Evolutionary conservation across 2,329 filamentous ascomycete species (phyloP).

Genomic region (Diaporthe sp.): DNA sequence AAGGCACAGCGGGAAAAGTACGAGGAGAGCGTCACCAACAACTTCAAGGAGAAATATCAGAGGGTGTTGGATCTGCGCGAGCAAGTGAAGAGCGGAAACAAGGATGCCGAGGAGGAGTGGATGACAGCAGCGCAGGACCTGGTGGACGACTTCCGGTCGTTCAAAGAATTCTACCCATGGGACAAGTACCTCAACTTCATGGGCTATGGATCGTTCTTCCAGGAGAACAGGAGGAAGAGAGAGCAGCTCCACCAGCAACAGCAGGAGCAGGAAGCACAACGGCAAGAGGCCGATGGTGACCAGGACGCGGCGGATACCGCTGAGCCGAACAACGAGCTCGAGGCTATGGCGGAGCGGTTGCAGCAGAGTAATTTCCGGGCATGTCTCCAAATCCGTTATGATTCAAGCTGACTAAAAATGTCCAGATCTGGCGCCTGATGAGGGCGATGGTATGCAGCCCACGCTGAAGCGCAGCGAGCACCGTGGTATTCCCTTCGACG

Average conservation of each 20-base stretch:
- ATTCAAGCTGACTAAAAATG: constrained; percentile 15
- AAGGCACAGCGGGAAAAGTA: constrained; percentile 45
- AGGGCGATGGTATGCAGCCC: constrained; percentile 47
- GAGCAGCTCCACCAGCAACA: constrained; percentile 13
- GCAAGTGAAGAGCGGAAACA: constrained; percentile 56
- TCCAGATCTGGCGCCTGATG: constrained; percentile 51
- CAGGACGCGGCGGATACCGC: constrained; percentile 21
- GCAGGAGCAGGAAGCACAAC: constrained; percentile 34
- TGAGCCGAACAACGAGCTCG: constrained; percentile 57
- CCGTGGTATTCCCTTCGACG: constrained; percentile 82
- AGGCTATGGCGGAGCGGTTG: constrained; percentile 68
- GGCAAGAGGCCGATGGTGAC: constrained; percentile 35
- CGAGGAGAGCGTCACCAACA: constrained; percentile 45
- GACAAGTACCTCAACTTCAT: constrained; percentile 74
- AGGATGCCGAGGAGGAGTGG: constrained; percentile 63
- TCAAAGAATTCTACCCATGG: constrained; percentile 75
- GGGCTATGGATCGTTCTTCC: constrained; percentile 54
- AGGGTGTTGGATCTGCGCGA: constrained; percentile 57
- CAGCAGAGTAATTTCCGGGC: constrained; percentile 61
- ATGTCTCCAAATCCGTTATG: not conserved
- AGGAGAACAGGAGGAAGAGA: constrained; percentile 48
- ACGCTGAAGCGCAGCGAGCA: constrained; percentile 51
- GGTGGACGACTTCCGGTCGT: constrained; percentile 73
- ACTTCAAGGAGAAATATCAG: constrained; percentile 54
- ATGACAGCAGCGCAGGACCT: constrained; percentile 71